phyloP scores from a whole-genome alignment of 257 asterid species.

The Solanum appendiculatum region DNA sequence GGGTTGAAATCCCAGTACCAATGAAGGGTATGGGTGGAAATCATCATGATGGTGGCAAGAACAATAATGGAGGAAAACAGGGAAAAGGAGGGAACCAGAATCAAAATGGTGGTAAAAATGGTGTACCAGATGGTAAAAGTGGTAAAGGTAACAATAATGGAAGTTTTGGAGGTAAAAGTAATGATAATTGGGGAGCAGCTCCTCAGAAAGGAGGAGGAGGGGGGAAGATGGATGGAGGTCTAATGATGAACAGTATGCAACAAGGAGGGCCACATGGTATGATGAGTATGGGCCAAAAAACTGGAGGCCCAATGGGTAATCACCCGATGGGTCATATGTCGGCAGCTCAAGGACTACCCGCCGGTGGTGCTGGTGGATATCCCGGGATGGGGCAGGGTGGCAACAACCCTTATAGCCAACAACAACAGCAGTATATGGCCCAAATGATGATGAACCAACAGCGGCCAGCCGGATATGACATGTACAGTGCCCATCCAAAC shows the following conservation, averaged over 20 bases:
- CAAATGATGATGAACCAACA: slow-evolving; percentile 62
- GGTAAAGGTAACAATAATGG: slow-evolving; percentile 19
- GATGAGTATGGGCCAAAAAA: slow-evolving; percentile 16
- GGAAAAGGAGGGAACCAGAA: slow-evolving; percentile 20
- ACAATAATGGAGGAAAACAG: slow-evolving; percentile 7
- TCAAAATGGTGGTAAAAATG: slow-evolving; percentile 2
- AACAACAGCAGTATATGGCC: slow-evolving; percentile 42
- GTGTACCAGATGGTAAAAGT: slow-evolving; percentile 24
- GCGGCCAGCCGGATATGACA: slow-evolving; percentile 31
- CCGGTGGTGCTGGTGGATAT: slow-evolving; percentile 23
- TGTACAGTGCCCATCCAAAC: slow-evolving; percentile 30
- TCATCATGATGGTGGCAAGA: slow-evolving; percentile 14
- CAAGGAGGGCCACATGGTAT: slow-evolving; percentile 30
- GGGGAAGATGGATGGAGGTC: slow-evolving; percentile 25
- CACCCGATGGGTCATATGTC: slow-evolving; percentile 35
- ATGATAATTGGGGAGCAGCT: slow-evolving; percentile 14
- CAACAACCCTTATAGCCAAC: slow-evolving; percentile 34
- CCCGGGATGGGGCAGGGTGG: slow-evolving; percentile 14
- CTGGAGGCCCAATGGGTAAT: slow-evolving; percentile 28
- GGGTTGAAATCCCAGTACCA: slow-evolving; percentile 15
- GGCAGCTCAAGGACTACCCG: slow-evolving; percentile 46
- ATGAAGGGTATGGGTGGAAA: slow-evolving; percentile 31
- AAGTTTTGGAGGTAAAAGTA: slow-evolving; percentile 23
- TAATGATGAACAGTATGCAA: slow-evolving; percentile 21
- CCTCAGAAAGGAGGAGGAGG: slow-evolving; percentile 29